Evolutionary conservation across 805 yeast genomes (phyloP).

Genomic region (Pichia ethanolica): DNA sequence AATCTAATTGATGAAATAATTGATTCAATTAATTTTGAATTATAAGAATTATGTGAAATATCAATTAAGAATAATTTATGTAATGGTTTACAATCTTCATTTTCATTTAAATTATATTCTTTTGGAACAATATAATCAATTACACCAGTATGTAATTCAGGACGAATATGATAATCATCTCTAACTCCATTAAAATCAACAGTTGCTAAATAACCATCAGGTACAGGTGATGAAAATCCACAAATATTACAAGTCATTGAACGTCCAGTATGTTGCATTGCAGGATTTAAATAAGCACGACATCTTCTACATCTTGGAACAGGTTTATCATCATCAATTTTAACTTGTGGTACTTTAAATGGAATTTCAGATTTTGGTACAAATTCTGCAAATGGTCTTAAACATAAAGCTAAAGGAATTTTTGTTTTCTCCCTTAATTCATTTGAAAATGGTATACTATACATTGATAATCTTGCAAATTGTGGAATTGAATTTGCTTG

Average conservation of each 20-base stretch:
- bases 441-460: constrained; percentile 72
- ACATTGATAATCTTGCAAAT: constrained; percentile 70
- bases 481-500: constrained; percentile 83
- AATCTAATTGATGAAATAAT: constrained; percentile 31
- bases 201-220: constrained; percentile 58
- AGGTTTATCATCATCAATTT: constrained; percentile 47
- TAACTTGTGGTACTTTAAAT: constrained; percentile 53
- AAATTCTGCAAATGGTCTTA: constrained; percentile 77
- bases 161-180: constrained; percentile 53
- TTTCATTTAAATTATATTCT: constrained; percentile 48
- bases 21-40: constrained; percentile 35
- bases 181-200: constrained; percentile 56
- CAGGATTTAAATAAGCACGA: constrained; percentile 82
- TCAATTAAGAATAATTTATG: constrained; percentile 48
- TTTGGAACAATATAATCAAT: constrained; percentile 78
- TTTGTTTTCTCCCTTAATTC: constrained; percentile 59
- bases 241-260: constrained; percentile 82
- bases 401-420: constrained; percentile 73
- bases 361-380: constrained; percentile 37
- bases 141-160: constrained; percentile 76
- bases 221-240: constrained; percentile 62
- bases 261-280: constrained; percentile 59
- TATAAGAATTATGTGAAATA: constrained; percentile 67
- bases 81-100: constrained; percentile 2
- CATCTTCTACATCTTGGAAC: constrained; percentile 92